Evolutionary conservation across 176 grass and related monocot species (phyloP).

Genomic region (Hsuehochloa calcarea): DNA sequence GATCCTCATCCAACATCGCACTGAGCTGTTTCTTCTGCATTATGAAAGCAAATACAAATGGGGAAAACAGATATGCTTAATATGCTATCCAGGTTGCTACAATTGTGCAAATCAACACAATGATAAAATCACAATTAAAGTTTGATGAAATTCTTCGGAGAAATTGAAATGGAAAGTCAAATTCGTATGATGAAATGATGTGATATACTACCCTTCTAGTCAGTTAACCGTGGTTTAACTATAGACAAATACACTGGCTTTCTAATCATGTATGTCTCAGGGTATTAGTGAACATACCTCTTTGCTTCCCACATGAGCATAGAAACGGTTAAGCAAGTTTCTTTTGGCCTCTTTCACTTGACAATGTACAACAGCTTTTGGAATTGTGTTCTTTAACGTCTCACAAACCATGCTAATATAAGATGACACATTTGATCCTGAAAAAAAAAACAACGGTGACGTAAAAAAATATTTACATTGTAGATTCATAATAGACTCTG

Average conservation of each 20-base stretch:
- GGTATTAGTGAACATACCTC: conserved; percentile 58
- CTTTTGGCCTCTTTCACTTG: conserved; percentile 96
- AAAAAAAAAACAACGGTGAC: conserved; percentile 1
- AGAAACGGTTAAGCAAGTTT: conserved; percentile 89
- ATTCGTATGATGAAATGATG: not conserved
- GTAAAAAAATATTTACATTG: not conserved
- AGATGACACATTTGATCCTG: conserved; percentile 95
- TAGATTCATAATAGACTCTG: not conserved
- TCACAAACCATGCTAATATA: conserved; percentile 97
- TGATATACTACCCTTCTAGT: not conserved
- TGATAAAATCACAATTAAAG: not conserved
- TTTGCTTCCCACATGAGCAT: conserved; percentile 89
- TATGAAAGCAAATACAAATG: not conserved
- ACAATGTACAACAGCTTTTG: conserved; percentile 88
- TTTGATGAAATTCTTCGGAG: not conserved
- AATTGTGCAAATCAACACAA: not conserved
- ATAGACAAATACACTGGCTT: not conserved
- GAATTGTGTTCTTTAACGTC: conserved; percentile 84
- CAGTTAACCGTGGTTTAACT: not conserved
- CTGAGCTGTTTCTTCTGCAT: conserved; percentile 96
- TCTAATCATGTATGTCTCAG: not conserved
- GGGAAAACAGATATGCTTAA: not conserved
- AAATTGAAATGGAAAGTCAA: not conserved
- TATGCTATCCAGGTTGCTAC: not conserved
- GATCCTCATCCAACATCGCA: conserved; percentile 95